Evolutionary conservation across 2,329 filamentous ascomycete genomes (phyloP).

Genomic region (Gaeumannomyces tritici): DNA sequence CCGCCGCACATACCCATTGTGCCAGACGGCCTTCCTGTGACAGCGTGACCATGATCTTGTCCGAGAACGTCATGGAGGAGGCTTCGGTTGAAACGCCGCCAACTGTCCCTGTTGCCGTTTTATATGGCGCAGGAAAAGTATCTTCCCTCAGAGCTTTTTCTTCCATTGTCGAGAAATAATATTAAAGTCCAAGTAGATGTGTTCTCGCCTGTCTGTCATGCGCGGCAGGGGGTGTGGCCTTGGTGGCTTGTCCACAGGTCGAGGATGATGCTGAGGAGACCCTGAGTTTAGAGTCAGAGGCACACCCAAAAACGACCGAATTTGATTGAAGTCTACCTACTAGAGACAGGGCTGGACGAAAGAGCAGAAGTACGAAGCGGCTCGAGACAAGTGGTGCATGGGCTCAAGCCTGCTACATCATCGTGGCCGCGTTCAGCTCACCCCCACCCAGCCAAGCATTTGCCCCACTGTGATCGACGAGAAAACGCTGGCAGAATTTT

Average conservation of each 20-base stretch:
- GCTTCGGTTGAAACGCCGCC: constrained; percentile 64
- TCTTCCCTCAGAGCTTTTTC: constrained; percentile 22
- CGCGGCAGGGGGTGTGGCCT: too few species aligned
- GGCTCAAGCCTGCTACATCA: too few species aligned
- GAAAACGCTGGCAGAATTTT: constrained; percentile 6
- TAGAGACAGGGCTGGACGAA: background rate
- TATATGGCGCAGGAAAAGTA: constrained; percentile 61
- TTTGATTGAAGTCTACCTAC: background rate
- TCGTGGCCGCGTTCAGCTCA: background rate
- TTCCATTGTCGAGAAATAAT: background rate
- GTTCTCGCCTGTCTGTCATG: background rate
- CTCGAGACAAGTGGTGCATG: background rate
- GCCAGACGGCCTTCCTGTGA: constrained; percentile 76
- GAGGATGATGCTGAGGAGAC: too few species aligned
- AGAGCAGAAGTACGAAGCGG: background rate
- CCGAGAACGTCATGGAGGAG: constrained; percentile 64
- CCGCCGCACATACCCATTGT: constrained; percentile 65
- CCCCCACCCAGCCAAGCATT: background rate
- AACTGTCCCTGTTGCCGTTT: constrained; percentile 50
- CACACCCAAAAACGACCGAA: too few species aligned
- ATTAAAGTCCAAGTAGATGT: background rate
- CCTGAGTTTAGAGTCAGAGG: too few species aligned
- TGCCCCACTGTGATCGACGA: background rate
- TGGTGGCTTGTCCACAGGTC: too few species aligned
- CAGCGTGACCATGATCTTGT: constrained; percentile 86